Base-by-base conservation (phyloP, 306 rosid genomes). In the Trichosanthes cucumerina region DNA sequence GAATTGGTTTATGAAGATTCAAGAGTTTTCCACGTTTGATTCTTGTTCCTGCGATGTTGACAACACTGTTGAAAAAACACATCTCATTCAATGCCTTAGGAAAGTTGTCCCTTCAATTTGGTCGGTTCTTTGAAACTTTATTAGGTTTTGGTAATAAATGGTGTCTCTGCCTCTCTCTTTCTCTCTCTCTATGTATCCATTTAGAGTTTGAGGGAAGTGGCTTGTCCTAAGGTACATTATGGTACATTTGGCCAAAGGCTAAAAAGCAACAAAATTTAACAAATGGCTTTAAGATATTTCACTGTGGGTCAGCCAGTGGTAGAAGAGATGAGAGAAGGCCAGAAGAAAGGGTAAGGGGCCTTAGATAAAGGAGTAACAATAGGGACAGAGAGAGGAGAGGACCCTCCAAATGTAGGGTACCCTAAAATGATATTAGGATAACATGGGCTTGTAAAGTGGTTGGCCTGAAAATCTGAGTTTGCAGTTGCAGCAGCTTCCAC, bases 361-460 rank as follows among this genome's bases (percentile, higher is more conserved):
- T 4, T 52, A 56, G 62, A 19, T 2, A 59, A 23, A 7, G 56
- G 39, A 23, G 50, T 19, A 4, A 10, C 18, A 50, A 47, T 71
- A 28, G 60, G 60, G 77, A 73, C 77, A 73, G 8, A 73, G 36
- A 72, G 33, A 1, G 33, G 33, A 28, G 60, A 49, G 77, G 77
- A 4, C 43, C 77, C 77, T 46, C 15, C 23, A 43, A 49, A 18
- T 0, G 77, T 49, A 73, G 60, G 59, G 77, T 47, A 72, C 77
- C 58, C 58, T 46, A 71, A 36, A 46, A 47, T 24, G 58, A 72
- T 31, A 49, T 14, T 19, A 73, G 59, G 43, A 73, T 73, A 73
- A 49, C 77, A 73, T 49, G 60, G 77, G 26, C 18, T 49, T 71
- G 76, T 70, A 70, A 26, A 41, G 76, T 43, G 57, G 76, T 70